These are phyloP conservation scores for Phytopythium kandeliae DNA, from an alignment of 352 stramenopile species.

Conservation along the genomic window DNA sequence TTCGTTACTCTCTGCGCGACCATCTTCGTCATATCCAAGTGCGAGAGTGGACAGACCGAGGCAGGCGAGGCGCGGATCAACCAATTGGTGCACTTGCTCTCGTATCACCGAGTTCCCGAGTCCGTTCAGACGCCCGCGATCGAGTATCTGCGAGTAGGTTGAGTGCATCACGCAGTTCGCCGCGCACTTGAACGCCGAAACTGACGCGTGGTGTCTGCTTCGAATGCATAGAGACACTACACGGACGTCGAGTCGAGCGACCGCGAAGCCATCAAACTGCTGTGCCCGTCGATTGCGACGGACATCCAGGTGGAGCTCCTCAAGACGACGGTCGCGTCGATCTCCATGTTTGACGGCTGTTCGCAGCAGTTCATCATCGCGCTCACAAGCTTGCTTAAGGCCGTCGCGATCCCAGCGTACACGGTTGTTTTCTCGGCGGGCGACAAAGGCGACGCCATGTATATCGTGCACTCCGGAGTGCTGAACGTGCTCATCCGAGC, in stretches of 20 bases:
- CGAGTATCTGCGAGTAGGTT: conserved; percentile 51
- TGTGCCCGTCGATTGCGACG: conserved; percentile 69
- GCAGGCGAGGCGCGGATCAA: conserved; percentile 59
- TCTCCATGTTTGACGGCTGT: conserved; percentile 59
- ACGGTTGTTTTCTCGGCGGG: conserved; percentile 46
- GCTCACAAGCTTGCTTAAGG: conserved; percentile 59
- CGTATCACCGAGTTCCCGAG: conserved; percentile 57
- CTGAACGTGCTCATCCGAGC: conserved; percentile 51
- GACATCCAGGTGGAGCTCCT: conserved; percentile 73
- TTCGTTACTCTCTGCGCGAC: conserved; percentile 67
- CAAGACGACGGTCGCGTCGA: conserved; percentile 33
- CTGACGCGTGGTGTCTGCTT: neutral
- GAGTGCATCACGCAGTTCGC: neutral
- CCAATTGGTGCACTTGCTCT: conserved; percentile 65
- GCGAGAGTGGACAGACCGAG: conserved; percentile 56
- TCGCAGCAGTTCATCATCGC: conserved; percentile 49
- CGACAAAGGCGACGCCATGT: conserved; percentile 67
- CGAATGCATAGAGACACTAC: conserved; percentile 38
- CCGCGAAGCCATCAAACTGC: conserved; percentile 53
- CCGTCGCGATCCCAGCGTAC: conserved; percentile 51
- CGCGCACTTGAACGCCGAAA: neutral
- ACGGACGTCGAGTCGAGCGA: conserved; percentile 69
- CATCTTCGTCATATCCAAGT: conserved; percentile 80
- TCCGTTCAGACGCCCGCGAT: conserved; percentile 50
- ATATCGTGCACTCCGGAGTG: conserved; percentile 68